Conservation (phyloP, 305 asterid genomes). For the Ilex paraguariensis region DNA sequence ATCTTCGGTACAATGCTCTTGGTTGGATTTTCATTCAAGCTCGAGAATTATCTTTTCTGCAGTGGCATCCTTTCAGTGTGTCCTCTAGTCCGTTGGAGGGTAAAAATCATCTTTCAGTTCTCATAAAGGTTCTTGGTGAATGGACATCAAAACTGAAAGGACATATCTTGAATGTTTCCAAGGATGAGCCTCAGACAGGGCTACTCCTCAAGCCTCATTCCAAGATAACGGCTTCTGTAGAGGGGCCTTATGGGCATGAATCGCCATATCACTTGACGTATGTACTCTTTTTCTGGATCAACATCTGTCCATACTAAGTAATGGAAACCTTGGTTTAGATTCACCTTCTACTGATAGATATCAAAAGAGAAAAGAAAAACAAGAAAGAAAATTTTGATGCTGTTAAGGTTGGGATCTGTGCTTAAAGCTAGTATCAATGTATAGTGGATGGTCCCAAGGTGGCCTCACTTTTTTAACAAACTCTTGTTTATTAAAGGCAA, state of each 20-base stretch:
- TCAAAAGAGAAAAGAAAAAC: neutral
- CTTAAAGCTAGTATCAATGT: too few relatives aligned
- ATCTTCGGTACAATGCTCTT: conserved; percentile 73
- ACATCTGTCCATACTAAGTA: neutral
- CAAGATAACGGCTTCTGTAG: conserved; percentile 56
- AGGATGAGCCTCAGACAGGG: conserved; percentile 23
- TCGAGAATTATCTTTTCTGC: conserved; percentile 70
- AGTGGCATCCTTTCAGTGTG: conserved; percentile 95
- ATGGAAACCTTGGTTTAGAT: neutral
- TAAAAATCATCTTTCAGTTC: conserved; percentile 53
- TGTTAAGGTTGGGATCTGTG: neutral
- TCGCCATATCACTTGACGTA: conserved; percentile 76
- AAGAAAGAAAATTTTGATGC: neutral
- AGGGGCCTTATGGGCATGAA: conserved; percentile 94
- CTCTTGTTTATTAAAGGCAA: too few relatives aligned
- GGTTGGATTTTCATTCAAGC: conserved; percentile 83
- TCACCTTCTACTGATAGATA: too few relatives aligned
- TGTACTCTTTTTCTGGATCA: conserved; percentile 9
- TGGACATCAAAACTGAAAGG: conserved; percentile 67
- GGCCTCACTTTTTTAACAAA: too few relatives aligned
- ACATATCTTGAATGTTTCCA: conserved; percentile 28
- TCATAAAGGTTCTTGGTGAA: conserved; percentile 74
- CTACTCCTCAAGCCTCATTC: conserved; percentile 17
- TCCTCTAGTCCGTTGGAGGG: conserved; percentile 84
- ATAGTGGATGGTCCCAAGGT: too few relatives aligned